Percentiles rank a stretch among this genome's conserved stretches.
These are phyloP conservation scores for Ceratocystiopsis sp. DNA, from an alignment of 2,329 filamentous ascomycete genomes.

Conservation along the genomic window DNA sequence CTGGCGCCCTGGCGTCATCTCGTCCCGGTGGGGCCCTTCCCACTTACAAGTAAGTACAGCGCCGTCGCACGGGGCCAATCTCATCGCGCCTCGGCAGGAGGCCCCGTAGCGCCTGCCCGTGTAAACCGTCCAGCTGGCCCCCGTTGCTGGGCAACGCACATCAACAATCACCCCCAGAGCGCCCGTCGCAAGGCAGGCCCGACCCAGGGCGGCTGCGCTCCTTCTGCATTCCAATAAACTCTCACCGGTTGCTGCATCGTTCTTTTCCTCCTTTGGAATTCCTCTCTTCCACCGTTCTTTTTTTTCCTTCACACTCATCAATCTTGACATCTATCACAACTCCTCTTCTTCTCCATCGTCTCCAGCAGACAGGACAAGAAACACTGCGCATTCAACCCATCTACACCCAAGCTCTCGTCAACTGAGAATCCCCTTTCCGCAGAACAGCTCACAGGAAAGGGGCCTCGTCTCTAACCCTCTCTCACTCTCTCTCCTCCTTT, in stretches of 20 bases:
- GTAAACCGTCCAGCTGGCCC: too few relatives aligned
- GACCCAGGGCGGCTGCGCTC: neutral
- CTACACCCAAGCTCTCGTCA: neutral
- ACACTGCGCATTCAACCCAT: neutral
- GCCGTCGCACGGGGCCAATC: too few relatives aligned
- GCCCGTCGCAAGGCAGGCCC: slow-evolving; percentile 4
- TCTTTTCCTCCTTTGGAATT: too few relatives aligned
- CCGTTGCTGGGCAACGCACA: slow-evolving; percentile 10
- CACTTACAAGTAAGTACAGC: too few relatives aligned
- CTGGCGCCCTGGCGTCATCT: too few relatives aligned
- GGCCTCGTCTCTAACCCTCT: neutral
- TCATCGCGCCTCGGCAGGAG: too few relatives aligned
- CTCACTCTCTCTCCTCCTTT: neutral
- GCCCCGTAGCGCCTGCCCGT: too few relatives aligned
- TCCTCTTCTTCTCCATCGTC: neutral
- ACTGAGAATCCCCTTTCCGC: neutral
- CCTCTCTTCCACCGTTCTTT: neutral
- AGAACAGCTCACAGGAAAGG: neutral
- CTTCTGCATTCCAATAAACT: slow-evolving; percentile 10
- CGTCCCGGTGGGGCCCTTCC: too few relatives aligned
- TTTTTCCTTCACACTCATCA: neutral
- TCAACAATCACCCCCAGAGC: slow-evolving; percentile 7
- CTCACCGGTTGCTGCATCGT: neutral
- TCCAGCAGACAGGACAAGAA: too few relatives aligned
- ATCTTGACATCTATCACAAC: neutral